Percentiles rank a stretch among this genome's conserved stretches.
phyloP scores from a whole-genome alignment of 148 eudicot species.

The Arbutus unedo region DNA sequence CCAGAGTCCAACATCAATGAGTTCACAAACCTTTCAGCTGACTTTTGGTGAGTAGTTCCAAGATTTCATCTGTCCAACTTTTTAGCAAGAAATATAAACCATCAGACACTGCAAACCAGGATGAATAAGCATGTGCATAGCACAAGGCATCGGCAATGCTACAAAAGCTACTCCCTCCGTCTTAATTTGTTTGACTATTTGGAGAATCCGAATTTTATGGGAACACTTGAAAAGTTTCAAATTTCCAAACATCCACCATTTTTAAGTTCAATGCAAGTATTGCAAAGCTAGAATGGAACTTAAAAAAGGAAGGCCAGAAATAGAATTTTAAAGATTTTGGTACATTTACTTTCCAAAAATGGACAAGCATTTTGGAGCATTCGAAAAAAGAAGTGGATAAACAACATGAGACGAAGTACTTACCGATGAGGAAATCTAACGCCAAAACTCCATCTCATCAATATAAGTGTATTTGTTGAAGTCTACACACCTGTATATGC shows the following conservation, averaged over 20 bases:
- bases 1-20: constrained; percentile 57
- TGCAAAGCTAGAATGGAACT: background rate
- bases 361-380: background rate
- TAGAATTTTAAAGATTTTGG: background rate
- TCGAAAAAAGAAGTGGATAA: background rate
- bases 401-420: background rate
- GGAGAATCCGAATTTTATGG: background rate
- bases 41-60: constrained; percentile 41
- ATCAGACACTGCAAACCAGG: background rate
- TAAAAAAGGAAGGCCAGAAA: background rate
- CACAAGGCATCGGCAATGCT: background rate
- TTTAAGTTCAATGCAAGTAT: background rate
- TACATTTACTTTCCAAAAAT: background rate
- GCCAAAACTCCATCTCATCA: background rate
- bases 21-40: constrained; percentile 44
- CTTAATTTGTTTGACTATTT: background rate
- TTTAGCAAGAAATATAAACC: background rate
- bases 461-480: background rate
- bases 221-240: background rate
- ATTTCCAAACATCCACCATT: background rate
- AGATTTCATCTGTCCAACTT: background rate
- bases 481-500: background rate
- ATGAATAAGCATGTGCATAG: background rate
- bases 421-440: background rate
- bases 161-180: background rate